Evolutionary conservation across 2,329 filamentous ascomycete genomes (phyloP), one percentile per base, ranked within the genome.

Genomic region (Calonectria pseudoreteaudii): DNA sequence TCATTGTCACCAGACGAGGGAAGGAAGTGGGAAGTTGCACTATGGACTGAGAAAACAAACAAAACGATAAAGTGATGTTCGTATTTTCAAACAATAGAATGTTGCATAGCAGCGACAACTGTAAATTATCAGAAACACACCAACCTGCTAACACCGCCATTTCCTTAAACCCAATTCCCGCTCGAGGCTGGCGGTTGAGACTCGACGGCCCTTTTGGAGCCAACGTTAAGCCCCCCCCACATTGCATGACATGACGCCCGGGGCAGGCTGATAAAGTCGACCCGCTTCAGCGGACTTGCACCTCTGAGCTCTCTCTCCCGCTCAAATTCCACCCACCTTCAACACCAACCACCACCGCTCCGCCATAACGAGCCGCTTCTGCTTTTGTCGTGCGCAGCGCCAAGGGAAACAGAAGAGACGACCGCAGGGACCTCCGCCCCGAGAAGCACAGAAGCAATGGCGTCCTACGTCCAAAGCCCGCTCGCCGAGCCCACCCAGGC

Each of bases 401-500:
- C 41, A 36, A 30, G n/a, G n/a, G n/a, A 23, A 13, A 38, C 26
- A 23, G 16, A 13, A 47, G 44, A 23, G 44, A 47, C n/a, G 20
- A 23, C 9, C 10, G 44, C 9, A 47, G 44, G 44, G 20, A 13
- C 20, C 49, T 73, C 18, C 8, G 18, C 10, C 10, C 7, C 31
- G 31, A 65, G 18, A 8, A 31, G 7, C 18, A 49, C 23, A 38
- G 18, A 20, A 18, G 11, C 41, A 41, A 84, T 84, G 83, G 81
- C 83, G 49, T 81, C 82, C 56, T 83, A 83, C 73, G 78, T 79
- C 70, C 83, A 84, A n/a, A 80, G 73, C 47, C 78, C 82, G 34
- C 80, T 83, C 64, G 68, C 81, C 20, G 82, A 81, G 34, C 71
- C 77, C 16, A 73, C 76, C 16, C 79, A 78, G 67, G 66, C 71